These are phyloP conservation scores for Thielaviopsis musarum DNA, from an alignment of 2,329 filamentous ascomycete genomes.

Conservation along the genomic window DNA sequence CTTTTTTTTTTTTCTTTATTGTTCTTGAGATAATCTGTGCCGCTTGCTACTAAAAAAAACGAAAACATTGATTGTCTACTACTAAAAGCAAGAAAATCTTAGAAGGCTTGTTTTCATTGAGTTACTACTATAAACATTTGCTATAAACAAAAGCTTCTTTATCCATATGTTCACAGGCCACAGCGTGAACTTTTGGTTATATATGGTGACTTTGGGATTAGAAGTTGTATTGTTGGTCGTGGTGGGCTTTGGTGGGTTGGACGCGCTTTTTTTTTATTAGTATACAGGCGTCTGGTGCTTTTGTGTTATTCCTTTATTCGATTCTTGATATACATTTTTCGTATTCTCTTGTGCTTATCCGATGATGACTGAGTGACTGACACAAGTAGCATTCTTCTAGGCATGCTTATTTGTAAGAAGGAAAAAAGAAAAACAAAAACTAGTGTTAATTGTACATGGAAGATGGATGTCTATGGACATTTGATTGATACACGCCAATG, in stretches of 20 bases:
- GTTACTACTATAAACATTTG: background rate
- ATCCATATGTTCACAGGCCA: background rate
- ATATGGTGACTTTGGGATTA: background rate
- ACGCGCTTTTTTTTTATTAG: background rate
- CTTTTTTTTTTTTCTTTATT: constrained; percentile 10
- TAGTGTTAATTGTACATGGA: constrained; percentile 2
- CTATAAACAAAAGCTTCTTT: background rate
- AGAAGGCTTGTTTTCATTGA: background rate
- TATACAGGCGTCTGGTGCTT: background rate
- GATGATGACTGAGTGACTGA: too few relatives aligned
- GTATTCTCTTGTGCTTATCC: background rate
- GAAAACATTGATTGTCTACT: background rate
- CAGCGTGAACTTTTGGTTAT: background rate
- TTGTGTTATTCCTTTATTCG: background rate
- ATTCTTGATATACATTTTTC: background rate
- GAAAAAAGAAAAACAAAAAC: background rate
- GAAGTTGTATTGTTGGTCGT: background rate
- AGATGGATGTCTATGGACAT: background rate
- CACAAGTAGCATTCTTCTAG: too few relatives aligned
- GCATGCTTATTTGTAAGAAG: background rate
- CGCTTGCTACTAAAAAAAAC: background rate
- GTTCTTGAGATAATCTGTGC: constrained; percentile 6
- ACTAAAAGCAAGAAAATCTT: background rate
- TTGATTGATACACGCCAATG: background rate
- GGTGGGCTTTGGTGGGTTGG: background rate